Evolutionary conservation across 768 basidiomycete species (phyloP).

Genomic region (Kwoniella botswanensis): DNA sequence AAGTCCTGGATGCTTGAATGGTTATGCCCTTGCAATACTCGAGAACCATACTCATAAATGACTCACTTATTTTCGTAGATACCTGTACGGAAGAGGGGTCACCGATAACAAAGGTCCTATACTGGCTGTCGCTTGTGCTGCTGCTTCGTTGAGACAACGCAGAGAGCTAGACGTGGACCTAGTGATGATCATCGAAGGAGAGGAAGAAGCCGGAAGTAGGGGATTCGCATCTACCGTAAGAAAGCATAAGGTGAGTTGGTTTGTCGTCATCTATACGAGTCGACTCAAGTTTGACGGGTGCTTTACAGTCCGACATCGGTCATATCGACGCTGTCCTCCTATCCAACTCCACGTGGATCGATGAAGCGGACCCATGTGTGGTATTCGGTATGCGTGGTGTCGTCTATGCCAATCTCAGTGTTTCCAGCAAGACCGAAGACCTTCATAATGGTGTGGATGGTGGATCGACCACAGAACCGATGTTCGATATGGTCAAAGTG

Average conservation of each 20-base stretch:
- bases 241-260: constrained; percentile 69
- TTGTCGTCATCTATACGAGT: not conserved
- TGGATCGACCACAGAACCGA: constrained; percentile 83
- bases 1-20: constrained; percentile 57
- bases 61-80: constrained; percentile 24
- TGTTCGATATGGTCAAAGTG: constrained; percentile 88
- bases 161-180: constrained; percentile 82
- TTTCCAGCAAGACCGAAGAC: constrained; percentile 75
- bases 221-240: constrained; percentile 81
- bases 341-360: constrained; percentile 92
- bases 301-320: constrained; percentile 73
- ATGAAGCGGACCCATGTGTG: constrained; percentile 86
- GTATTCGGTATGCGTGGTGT: constrained; percentile 95
- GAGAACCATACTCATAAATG: not conserved
- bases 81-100: constrained; percentile 64
- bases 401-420: constrained; percentile 81
- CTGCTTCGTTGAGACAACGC: constrained; percentile 73
- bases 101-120: constrained; percentile 97
- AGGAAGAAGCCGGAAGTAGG: constrained; percentile 91
- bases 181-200: constrained; percentile 90
- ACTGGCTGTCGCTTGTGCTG: constrained; percentile 86
- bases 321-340: constrained; percentile 82
- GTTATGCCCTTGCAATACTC: no score
- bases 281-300: not conserved
- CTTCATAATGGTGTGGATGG: constrained; percentile 94